Base-by-base conservation (phyloP, 169 alveolate genomes). In the Eimeria sp. region DNA sequence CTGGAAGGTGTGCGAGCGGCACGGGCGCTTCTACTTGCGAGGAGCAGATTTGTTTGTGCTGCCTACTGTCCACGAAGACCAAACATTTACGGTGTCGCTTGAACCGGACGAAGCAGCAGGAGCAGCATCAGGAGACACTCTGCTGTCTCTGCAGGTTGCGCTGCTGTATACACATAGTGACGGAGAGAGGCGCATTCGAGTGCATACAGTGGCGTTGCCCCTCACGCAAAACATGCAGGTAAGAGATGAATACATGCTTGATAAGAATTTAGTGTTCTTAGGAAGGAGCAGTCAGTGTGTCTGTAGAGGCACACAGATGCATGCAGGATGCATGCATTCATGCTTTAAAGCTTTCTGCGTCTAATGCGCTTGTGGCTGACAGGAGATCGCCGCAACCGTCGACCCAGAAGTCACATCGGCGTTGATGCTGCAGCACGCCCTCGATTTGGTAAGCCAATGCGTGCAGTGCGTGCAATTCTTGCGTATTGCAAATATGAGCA, bases 151-250 rank as follows among this genome's bases (percentile, higher is more conserved):
- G 9, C 99, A 99, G 97, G 98, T 99, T 57, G 99, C 99, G 43
- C 95, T 99, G 94, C 97, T 99, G 67, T 99, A 99, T 97, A 99
- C 99, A 18, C 98, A 98, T 83, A 98, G 99, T 34, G 99, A 98
- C 76, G 99, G 99, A 20, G 99, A 99, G 95, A 98, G 99, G 90
- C 98, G 99, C 89, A 99, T 99, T 18, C 98, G 99, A 61, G 99
- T 99, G 89, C 99, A 99, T 96, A 99, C 99, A 58, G 96, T 97
- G 90, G 99, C 99, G 76, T 75, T 99, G 72, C 99, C 99, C 0
- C 97, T 99, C 18, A 98, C 99, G 54, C 98, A 98, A 96, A 98
- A 98, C 95, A 89, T 97, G 3, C 73, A 67, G 82, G 96, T 95
- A 34, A 34, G 40, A 34, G 40, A 34, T 34, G 40, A 34, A 0